Evolutionary conservation across 768 basidiomycete genomes (phyloP).

Genomic region (Leccinellum albellum): DNA sequence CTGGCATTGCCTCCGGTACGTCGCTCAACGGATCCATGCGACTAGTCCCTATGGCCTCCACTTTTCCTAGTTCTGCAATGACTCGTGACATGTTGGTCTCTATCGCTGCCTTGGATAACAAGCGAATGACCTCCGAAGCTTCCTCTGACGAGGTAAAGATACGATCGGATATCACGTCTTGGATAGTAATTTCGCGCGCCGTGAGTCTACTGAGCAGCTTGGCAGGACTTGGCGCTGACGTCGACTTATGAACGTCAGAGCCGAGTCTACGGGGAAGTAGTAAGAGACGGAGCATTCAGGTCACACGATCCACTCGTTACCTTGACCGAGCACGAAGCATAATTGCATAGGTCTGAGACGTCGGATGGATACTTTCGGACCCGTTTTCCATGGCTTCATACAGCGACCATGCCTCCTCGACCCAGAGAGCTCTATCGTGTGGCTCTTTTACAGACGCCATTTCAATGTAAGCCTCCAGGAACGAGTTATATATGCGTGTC

Average conservation of each 20-base stretch:
- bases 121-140: conserved; percentile 50
- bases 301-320: conserved; percentile 31
- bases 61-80: conserved; percentile 54
- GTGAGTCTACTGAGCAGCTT: conserved; percentile 45
- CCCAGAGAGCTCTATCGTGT: conserved; percentile 49
- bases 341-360: conserved; percentile 59
- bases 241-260: conserved; percentile 27
- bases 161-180: conserved; percentile 55
- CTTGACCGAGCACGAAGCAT: conserved; percentile 60
- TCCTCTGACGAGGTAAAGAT: conserved; percentile 52
- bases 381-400: conserved; percentile 54
- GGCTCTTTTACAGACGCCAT: conserved; percentile 51
- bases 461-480: conserved; percentile 61
- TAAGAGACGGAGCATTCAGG: conserved; percentile 37
- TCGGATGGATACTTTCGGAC: conserved; percentile 47
- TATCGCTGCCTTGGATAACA: conserved; percentile 59
- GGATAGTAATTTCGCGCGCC: conserved; percentile 46
- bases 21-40: conserved; percentile 41
- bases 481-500: conserved; percentile 53
- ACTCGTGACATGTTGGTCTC: conserved; percentile 48
- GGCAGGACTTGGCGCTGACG: conserved; percentile 12
- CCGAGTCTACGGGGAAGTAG: conserved; percentile 33
- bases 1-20: conserved; percentile 63
- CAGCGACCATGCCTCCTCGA: conserved; percentile 57
- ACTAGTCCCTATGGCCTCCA: conserved; percentile 42